phyloP scores from a whole-genome alignment of 805 yeast genomes.

The Brettanomyces bruxellensis region DNA sequence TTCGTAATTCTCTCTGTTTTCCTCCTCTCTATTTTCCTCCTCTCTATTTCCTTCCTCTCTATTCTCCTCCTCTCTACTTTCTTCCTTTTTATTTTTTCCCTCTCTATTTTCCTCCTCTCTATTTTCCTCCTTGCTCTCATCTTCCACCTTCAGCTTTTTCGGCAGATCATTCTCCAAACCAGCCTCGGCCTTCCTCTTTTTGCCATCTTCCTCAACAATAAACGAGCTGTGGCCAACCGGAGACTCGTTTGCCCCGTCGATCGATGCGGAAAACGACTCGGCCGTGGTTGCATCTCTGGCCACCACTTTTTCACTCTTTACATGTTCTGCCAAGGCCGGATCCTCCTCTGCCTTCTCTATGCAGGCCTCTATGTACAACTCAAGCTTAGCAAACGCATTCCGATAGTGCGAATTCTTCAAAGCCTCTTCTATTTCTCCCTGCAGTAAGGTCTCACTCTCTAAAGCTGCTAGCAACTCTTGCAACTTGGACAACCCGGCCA shows the following conservation, averaged over 20 bases:
- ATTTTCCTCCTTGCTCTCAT: conserved; percentile 6
- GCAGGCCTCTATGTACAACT: conserved; percentile 19
- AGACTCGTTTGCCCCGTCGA: background rate
- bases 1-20: background rate
- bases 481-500: conserved; percentile 12
- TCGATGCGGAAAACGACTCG: background rate
- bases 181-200: background rate
- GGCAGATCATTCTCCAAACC: background rate
- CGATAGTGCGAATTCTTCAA: conserved; percentile 14
- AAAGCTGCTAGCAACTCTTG: conserved; percentile 14
- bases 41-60: conserved; percentile 3
- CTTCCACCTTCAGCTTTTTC: background rate
- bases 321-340: conserved; percentile 6
- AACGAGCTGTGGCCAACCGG: conserved; percentile 2
- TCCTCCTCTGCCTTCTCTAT: conserved; percentile 10
- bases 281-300: conserved; percentile 4
- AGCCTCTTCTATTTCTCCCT: conserved; percentile 18
- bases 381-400: conserved; percentile 18
- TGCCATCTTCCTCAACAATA: background rate
- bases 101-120: background rate
- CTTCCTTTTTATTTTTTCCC: background rate
- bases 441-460: conserved; percentile 16
- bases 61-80: conserved; percentile 3
- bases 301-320: conserved; percentile 10
- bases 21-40: background rate